These are phyloP conservation scores for Candida adriatica DNA, from an alignment of 805 yeast genomes.

Conservation along the genomic window DNA sequence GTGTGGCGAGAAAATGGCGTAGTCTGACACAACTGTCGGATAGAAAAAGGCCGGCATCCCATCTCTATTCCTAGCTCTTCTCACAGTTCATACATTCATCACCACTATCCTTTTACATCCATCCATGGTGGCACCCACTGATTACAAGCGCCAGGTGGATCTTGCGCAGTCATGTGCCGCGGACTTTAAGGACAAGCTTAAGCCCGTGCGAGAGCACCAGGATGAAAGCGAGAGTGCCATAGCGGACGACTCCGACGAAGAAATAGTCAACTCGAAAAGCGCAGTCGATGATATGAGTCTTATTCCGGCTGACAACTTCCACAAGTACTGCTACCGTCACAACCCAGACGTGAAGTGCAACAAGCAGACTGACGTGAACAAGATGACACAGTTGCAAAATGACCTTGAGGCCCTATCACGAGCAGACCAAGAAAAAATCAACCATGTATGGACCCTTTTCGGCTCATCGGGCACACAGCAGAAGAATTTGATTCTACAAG, in stretches of 20 bases:
- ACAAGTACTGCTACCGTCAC: constrained; percentile 83
- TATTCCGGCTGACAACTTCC: constrained; percentile 41
- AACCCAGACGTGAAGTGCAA: constrained; percentile 81
- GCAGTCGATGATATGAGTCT: constrained; percentile 6
- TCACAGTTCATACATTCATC: too few species aligned
- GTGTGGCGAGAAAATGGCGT: too few species aligned
- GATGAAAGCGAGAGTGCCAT: constrained; percentile 1
- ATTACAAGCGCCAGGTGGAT: constrained; percentile 11
- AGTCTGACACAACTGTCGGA: too few species aligned
- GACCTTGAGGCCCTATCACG: constrained; percentile 51
- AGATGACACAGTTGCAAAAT: constrained; percentile 58
- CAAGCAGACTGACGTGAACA: constrained; percentile 55
- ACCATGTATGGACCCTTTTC: constrained; percentile 80
- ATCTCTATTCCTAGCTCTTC: too few species aligned
- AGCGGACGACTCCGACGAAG: constrained; percentile 1
- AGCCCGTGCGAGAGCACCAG: constrained; percentile 1
- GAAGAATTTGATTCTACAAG: constrained; percentile 72
- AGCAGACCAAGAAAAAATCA: constrained; percentile 70
- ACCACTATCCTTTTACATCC: too few species aligned
- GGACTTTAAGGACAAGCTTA: constrained; percentile 6
- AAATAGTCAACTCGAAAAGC: neutral
- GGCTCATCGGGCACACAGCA: constrained; percentile 65
- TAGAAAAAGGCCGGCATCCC: too few species aligned
- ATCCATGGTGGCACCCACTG: neutral
- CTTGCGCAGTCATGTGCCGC: constrained; percentile 12